Evolutionary conservation across 306 rosid species (phyloP), one percentile per base, ranked within the genome.

Genomic region (Cucurbita pepo): DNA sequence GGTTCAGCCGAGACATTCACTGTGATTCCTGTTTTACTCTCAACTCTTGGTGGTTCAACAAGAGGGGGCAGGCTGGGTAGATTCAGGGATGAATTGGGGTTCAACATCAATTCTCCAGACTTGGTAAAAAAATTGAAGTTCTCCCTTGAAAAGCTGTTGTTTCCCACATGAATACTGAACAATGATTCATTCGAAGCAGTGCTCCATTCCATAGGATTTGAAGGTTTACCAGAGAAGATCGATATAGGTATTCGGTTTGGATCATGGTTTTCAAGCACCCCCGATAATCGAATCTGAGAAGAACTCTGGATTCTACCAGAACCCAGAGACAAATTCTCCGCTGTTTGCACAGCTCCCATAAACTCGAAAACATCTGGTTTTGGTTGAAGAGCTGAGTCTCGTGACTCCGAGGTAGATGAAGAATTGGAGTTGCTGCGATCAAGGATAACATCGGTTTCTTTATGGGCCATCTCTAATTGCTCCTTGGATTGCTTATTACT

Each of bases 181-280:
- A 75, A 62, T 16, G 78, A 75, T 75, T 75, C 78, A 36, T 48
- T 75, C 21, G 78, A 75, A 51, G 78, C 78, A 15, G 67, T 44
- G 55, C 78, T 75, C 78, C 78, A 75, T 60, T 75, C 78, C 60
- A 8, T 75, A 2, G 78, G 78, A 51, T 63, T 75, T n/a, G 78
- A 62, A 18, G 78, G 61, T 75, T 7, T 75, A 48, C 72, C 10
- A 50, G 78, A 30, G 61, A 75, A 75, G 34, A 75, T 63, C 6
- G 78, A 75, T 7, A 48, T 4, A 0, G 78, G 78, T 16, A 75
- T 62, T 37, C 78, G 34, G 38, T 50, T 63, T 9, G 78, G 78
- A n/a, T 75, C 78, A 5, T 75, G 56, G 48, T 34, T 40, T 36
- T 15, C 60, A 7, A 50, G 40, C 11, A 12, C 22, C 7, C 63